Evolutionary conservation across 768 basidiomycete species (phyloP), one percentile per base, ranked within the genome.

Genomic region (Polyporus arcularius): DNA sequence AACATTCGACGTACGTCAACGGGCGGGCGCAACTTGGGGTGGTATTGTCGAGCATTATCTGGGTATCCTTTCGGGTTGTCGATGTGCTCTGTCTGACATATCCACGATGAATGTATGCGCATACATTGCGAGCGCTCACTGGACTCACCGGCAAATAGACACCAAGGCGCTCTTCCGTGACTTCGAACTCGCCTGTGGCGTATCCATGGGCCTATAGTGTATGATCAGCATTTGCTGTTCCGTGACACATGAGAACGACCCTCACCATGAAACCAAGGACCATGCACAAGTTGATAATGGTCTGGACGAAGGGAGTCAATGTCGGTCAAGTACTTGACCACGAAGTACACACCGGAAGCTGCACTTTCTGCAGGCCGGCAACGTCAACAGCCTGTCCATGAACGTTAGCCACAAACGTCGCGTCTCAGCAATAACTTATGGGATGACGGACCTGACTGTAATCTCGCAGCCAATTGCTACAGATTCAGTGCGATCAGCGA

Each of bases 51-150:
- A 0, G 95, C 84, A 72, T 98, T 94, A 72, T 92, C 87, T 0
- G 89, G 92, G 67, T 94, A 96, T 12, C 92, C 93, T 72, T 90
- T 92, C 2, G 93, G 94, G 68, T 96, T 96, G 70, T 96, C 94
- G 68, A 95, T 94, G 71, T 96, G 94, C 72, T 94, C 90, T 0
- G 82, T 83, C 86, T 90, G 39, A 26, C 21, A 26, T 26, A 26
- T 26, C 21, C 21, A 26, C 21, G 21, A 26, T 26, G 21, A 26
- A 26, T 26, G 21, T 26, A 26, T 26, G 21, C 21, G 21, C 21
- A 26, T 26, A 26, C 21, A 26, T 26, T 26, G 21, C 21, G 21
- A 26, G 21, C 21, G 21, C 21, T 26, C 21, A 3, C 38, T 31
- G n/a, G 8, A 80, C 79, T 64, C 53, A 89, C 89, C 0, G 93